Evolutionary conservation across 176 grass and related monocot genomes (phyloP).

Genomic region (Cymbopogon citratus): DNA sequence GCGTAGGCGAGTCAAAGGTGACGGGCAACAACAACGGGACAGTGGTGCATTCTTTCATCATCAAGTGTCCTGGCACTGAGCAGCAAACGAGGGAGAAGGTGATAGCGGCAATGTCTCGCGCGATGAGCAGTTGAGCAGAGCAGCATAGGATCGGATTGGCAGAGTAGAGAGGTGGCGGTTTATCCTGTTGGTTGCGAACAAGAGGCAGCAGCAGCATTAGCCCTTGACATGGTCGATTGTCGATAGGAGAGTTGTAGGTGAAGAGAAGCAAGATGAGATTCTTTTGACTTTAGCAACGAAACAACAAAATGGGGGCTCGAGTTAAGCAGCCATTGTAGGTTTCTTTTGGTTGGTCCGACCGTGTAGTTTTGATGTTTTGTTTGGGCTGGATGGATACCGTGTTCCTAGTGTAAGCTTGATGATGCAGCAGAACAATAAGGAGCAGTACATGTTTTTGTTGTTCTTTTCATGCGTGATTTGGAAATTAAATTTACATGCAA

Average conservation of each 20-base stretch:
- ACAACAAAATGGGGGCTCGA: slow-evolving; percentile 19
- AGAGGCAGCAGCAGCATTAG: slow-evolving; percentile 32
- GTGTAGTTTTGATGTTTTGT: slow-evolving; percentile 50
- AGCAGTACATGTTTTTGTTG: slow-evolving; percentile 26
- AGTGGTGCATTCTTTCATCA: slow-evolving; percentile 70
- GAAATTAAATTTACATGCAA: background rate
- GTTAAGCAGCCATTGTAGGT: slow-evolving; percentile 33
- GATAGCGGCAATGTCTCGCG: slow-evolving; percentile 53
- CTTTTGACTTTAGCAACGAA: slow-evolving; percentile 48
- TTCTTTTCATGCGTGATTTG: slow-evolving; percentile 26
- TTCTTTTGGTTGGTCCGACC: slow-evolving; percentile 24
- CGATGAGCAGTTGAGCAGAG: slow-evolving; percentile 48
- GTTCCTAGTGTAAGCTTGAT: slow-evolving; percentile 45
- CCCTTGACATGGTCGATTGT: slow-evolving; percentile 39
- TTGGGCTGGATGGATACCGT: slow-evolving; percentile 45
- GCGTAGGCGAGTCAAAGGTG: slow-evolving; percentile 66
- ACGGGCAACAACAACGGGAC: slow-evolving; percentile 42
- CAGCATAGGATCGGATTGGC: slow-evolving; percentile 16
- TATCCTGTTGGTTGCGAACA: slow-evolving; percentile 24
- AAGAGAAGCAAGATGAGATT: slow-evolving; percentile 41
- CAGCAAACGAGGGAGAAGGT: slow-evolving; percentile 86
- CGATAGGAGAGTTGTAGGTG: slow-evolving; percentile 51
- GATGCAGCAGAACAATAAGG: slow-evolving; percentile 41
- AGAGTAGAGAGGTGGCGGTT: slow-evolving; percentile 3
- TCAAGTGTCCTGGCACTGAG: slow-evolving; percentile 71